Base-by-base conservation (phyloP, 108 stramenopile genomes). In the Skeletonema tropicum region DNA sequence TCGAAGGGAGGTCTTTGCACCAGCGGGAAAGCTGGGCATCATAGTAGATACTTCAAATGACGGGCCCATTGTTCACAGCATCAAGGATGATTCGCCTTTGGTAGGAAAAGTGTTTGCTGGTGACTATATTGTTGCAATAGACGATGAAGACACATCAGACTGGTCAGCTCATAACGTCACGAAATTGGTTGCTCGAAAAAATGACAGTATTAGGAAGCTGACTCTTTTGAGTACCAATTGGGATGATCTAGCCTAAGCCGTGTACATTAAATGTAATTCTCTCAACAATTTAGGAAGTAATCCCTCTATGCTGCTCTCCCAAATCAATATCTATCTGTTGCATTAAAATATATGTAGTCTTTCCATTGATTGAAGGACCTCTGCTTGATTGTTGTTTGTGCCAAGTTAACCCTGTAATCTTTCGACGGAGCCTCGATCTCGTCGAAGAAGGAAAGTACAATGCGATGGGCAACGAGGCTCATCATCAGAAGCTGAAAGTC, bases 1-100 rank as follows among this genome's bases (percentile, higher is more conserved):
- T 41, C 68, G 58, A 5, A 48, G 41, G 11, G 75, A 75, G 38
- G 68, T 85, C 17, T 45, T 80, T 38, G 94, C 94, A 23, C 92
- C 94, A 14, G 76, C 90, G 2, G 94, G 94, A 19, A 92, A 90
- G 66, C 71, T 95, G 30, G 94, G 94, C 30, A 84, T 95, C 73
- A 84, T 94, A 11, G 89, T 94, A 79, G 94, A 94, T 73, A 92
- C 90, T 17, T 82, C 88, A 23, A 74, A 80, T 13, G 71, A 90
- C 42, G 94, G 94, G 23, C 94, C 94, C 21, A 76, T 92, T 4
- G 86, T 94, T 10, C 86, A 91, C 31, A 62, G 36, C 48, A 82
- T 95, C 15, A 89, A 92, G 26, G 48, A 59, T 19, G 83, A 48
- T 12, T 85, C 83, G 48, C 73, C 86, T 12, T 48, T 95, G 25